Evolutionary conservation across 2,329 filamentous ascomycete species (phyloP).

Genomic region (Huntiella abstrusa): DNA sequence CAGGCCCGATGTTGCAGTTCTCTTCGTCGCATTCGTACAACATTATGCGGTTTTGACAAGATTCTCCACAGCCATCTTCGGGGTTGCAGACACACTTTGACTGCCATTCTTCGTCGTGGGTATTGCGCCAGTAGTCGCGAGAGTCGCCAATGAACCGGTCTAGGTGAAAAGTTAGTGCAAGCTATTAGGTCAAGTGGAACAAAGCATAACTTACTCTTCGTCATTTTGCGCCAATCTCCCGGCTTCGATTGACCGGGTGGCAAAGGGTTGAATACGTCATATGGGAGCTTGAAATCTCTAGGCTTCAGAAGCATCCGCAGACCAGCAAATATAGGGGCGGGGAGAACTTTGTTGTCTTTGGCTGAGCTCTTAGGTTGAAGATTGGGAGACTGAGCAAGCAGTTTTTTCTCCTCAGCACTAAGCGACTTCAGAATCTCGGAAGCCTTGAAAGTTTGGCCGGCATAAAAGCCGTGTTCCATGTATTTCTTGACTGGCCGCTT

Average conservation of each 20-base stretch:
- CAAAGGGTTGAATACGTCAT: constrained; percentile 73
- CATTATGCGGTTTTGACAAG: constrained; percentile 92
- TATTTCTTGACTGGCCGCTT: constrained; percentile 50
- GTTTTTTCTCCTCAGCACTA: constrained; percentile 32
- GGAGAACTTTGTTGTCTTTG: constrained; percentile 40
- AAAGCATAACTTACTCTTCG: constrained; percentile 49
- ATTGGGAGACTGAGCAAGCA: constrained; percentile 17
- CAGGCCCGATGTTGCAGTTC: constrained; percentile 67
- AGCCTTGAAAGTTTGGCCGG: constrained; percentile 48
- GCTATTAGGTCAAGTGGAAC: not conserved
- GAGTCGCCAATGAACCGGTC: constrained; percentile 84
- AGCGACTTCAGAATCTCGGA: constrained; percentile 29
- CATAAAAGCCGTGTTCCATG: constrained; percentile 67
- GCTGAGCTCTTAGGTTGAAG: constrained; percentile 17
- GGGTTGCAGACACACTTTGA: constrained; percentile 61
- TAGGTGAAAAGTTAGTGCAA: constrained; percentile 22
- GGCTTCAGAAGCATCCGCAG: constrained; percentile 51
- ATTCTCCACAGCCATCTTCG: constrained; percentile 67
- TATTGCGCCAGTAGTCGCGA: constrained; percentile 61
- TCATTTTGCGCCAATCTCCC: constrained; percentile 79
- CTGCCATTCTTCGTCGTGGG: constrained; percentile 46
- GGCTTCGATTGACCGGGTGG: constrained; percentile 77
- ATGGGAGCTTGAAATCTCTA: constrained; percentile 75
- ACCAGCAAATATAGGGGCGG: constrained; percentile 62
- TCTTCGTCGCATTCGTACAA: constrained; percentile 85